Conservation (phyloP, 2,329 filamentous ascomycete genomes). For the Gliomastix tumulicola region DNA sequence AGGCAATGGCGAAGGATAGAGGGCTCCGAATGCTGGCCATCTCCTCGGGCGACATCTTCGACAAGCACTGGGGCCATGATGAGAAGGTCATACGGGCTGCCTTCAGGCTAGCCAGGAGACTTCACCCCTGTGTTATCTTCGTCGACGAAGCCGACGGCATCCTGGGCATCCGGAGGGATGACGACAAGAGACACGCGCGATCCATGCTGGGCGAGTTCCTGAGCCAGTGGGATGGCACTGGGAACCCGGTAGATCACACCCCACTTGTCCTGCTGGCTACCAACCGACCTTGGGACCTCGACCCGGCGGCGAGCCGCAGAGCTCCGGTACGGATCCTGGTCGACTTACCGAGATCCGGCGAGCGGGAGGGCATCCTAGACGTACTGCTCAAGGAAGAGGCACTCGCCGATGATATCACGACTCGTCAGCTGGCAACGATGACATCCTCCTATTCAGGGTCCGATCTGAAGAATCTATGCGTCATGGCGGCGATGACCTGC, state of each 20-base stretch:
- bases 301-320: slow-evolving; percentile 74
- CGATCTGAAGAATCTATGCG: slow-evolving; percentile 76
- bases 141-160: slow-evolving; percentile 95
- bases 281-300: slow-evolving; percentile 90
- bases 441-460: slow-evolving; percentile 77
- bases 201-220: slow-evolving; percentile 89
- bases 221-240: slow-evolving; percentile 90
- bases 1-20: slow-evolving; percentile 61
- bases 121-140: slow-evolving; percentile 89
- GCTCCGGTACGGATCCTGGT: slow-evolving; percentile 66
- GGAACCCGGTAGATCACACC: slow-evolving; percentile 48
- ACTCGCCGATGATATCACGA: slow-evolving; percentile 52
- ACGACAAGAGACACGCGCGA: not conserved
- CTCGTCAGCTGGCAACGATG: slow-evolving; percentile 55
- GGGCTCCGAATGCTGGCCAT: slow-evolving; percentile 79
- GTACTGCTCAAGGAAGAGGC: slow-evolving; percentile 66
- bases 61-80: slow-evolving; percentile 93
- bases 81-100: slow-evolving; percentile 94
- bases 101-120: slow-evolving; percentile 84
- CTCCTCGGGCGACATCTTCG: slow-evolving; percentile 83
- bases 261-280: slow-evolving; percentile 98
- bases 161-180: slow-evolving; percentile 60
- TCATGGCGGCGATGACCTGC: slow-evolving; percentile 74
- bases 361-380: slow-evolving; percentile 60
- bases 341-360: slow-evolving; percentile 61